These are phyloP conservation scores for Colletotrichum spaethianum DNA, from an alignment of 2,329 filamentous ascomycete species.

Conservation along the genomic window DNA sequence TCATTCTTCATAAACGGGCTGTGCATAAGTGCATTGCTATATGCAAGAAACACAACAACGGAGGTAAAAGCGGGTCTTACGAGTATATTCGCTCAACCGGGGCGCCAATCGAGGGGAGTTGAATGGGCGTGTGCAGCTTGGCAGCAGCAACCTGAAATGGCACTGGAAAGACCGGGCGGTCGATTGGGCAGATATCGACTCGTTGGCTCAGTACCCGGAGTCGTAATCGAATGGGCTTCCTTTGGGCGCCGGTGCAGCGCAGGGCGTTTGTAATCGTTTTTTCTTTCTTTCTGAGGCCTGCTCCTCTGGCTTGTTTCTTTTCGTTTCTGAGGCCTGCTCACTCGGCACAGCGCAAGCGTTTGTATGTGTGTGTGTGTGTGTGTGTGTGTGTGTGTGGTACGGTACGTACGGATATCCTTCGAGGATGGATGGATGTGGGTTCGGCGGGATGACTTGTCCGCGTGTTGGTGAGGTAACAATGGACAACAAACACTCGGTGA, in stretches of 20 bases:
- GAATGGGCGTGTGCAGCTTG: conserved; percentile 31
- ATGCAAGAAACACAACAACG: conserved; percentile 9
- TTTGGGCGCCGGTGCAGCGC: conserved; percentile 17
- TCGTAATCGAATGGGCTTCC: conserved; percentile 3
- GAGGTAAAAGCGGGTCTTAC: not conserved
- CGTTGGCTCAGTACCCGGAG: conserved; percentile 20
- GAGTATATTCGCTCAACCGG: conserved; percentile 22
- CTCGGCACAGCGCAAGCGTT: not conserved
- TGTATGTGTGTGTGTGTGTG: too few species aligned
- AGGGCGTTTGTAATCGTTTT: conserved; percentile 16
- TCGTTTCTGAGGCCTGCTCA: too few species aligned
- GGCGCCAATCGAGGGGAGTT: conserved; percentile 5
- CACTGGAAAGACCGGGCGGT: conserved; percentile 5
- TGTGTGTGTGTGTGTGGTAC: too few species aligned
- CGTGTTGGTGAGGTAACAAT: conserved; percentile 16
- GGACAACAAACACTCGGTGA: not conserved
- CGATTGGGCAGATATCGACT: conserved; percentile 26
- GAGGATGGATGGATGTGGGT: conserved; percentile 6
- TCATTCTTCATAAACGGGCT: not conserved
- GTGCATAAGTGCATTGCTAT: not conserved
- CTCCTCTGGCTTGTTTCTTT: conserved; percentile 6
- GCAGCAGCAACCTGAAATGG: conserved; percentile 15
- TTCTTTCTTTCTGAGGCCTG: conserved; percentile 31
- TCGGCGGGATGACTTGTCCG: conserved; percentile 5
- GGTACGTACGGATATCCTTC: conserved; percentile 12